Percentiles rank a stretch among this genome's conserved stretches.
These are phyloP conservation scores for Colletotrichum neosansevieriae DNA, from an alignment of 2,329 filamentous ascomycete species.

Conservation along the genomic window DNA sequence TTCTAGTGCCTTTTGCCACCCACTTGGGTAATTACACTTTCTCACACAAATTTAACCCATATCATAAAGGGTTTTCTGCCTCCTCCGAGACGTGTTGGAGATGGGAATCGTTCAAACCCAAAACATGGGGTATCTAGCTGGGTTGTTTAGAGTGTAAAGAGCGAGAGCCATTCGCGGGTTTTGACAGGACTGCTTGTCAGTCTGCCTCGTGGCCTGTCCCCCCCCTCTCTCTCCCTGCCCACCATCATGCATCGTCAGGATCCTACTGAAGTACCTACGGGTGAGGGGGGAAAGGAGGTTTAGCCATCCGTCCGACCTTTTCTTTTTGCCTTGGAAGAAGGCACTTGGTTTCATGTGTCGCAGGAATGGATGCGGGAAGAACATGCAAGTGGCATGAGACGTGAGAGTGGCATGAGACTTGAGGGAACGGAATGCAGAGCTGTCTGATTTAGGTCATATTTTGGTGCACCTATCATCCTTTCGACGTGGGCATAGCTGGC, in stretches of 20 bases:
- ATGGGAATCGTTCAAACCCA: constrained; percentile 26
- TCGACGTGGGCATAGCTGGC: not conserved
- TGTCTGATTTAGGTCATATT: constrained; percentile 32
- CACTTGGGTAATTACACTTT: no score
- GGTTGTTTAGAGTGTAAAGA: not conserved
- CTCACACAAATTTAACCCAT: no score
- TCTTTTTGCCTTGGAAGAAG: not conserved
- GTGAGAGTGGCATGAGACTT: not conserved
- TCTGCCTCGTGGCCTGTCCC: not conserved
- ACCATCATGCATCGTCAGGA: not conserved
- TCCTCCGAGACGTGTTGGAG: constrained; percentile 22
- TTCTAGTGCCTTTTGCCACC: no score
- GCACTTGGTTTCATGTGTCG: constrained; percentile 28
- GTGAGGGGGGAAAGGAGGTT: not conserved
- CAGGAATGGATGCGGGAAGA: constrained; percentile 3
- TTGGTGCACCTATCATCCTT: not conserved
- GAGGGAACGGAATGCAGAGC: not conserved
- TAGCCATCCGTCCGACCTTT: constrained; percentile 32
- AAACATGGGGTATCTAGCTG: not conserved
- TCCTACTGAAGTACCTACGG: no score
- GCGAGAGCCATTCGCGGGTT: no score
- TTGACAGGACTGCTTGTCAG: not conserved
- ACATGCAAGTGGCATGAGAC: not conserved
- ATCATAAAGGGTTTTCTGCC: not conserved
- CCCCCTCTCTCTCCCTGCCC: not conserved